Base-by-base conservation (phyloP, 2,329 filamentous ascomycete species). In the Dothideomycetes sp. region DNA sequence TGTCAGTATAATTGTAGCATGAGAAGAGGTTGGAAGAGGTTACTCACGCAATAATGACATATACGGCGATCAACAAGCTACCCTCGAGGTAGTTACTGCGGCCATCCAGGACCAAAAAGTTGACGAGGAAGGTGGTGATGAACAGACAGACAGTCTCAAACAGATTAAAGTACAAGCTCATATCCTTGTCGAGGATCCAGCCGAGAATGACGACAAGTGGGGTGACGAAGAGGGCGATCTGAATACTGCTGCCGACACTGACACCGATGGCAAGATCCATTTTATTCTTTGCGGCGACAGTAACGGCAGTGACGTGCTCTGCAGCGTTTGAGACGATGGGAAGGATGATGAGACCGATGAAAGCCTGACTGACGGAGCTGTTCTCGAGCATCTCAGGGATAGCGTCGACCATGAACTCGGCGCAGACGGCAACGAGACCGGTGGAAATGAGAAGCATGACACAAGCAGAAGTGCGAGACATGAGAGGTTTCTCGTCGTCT, bases 261-360 rank as follows among this genome's bases (percentile, higher is more conserved):
- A 88, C 81, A 54, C 82, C 83, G 47, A 88, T 87, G 3, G 83
- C 79, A 7, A 88, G 65, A 53, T 88, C 84, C 80, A 87, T 86
- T 62, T 88, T 88, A 61, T 87, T 84, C 68, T 87, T 86, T 50
- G 79, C 72, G 5, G 84, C 83, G 1, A 88, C 83, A 0, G 77
- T 84, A 39, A 88, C 81, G 5, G 83, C 83, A 0, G 83, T 87
- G 15, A 83, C 81, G 65, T 88, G 83, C 62, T 88, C 83, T 11
- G 82, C 83, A 2, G 83, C 83, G 51, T 88, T 88, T 30, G 83
- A 81, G n/a, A 87, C 83, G 50, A 88, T 86, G 7, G 83, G 83
- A 4, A 89, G 65, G 38, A 89, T 75, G 50, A 89, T 87, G 9
- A 88, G 69, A 51, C 84, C 84, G 45, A 88, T 79, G 47, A 89